Percentiles rank a stretch among this genome's conserved stretches.
These are phyloP conservation scores for Pseudogymnoascus verrucosus DNA, from an alignment of 2,329 filamentous ascomycete genomes.

Conservation along the genomic window DNA sequence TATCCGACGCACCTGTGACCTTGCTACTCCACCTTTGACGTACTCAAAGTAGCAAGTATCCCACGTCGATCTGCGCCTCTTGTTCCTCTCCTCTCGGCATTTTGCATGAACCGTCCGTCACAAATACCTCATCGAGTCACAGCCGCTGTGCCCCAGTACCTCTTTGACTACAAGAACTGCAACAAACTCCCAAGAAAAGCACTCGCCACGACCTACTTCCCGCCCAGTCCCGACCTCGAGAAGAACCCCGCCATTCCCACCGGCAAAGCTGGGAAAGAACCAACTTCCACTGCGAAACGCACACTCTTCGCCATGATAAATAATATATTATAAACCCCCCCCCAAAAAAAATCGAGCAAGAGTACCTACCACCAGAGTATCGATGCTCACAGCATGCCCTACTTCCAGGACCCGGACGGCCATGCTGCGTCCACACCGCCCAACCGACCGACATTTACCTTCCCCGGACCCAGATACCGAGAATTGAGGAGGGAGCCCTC, in stretches of 20 bases:
- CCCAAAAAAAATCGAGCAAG: neutral
- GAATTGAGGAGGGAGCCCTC: slow-evolving; percentile 36
- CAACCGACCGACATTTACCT: slow-evolving; percentile 17
- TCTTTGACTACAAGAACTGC: too few species aligned
- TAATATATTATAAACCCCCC: neutral
- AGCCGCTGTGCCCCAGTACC: too few species aligned
- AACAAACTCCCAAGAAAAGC: too few species aligned
- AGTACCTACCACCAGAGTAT: neutral
- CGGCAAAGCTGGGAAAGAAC: neutral
- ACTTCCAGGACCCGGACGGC: slow-evolving; percentile 46
- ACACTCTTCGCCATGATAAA: neutral
- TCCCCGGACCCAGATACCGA: slow-evolving; percentile 20
- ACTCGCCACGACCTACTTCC: too few species aligned
- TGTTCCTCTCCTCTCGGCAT: too few species aligned
- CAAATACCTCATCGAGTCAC: too few species aligned
- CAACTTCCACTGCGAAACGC: neutral
- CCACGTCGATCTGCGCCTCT: too few species aligned
- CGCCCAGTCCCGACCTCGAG: neutral
- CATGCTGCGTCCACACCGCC: slow-evolving; percentile 21
- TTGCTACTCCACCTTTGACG: too few species aligned
- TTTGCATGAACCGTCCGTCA: too few species aligned
- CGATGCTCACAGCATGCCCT: slow-evolving; percentile 41
- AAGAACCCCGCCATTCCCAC: neutral
- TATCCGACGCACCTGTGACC: too few species aligned
- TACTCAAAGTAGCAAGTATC: too few species aligned